Evolutionary conservation across 768 basidiomycete species (phyloP), one percentile per base, ranked within the genome.

Genomic region (Boletus edulis): DNA sequence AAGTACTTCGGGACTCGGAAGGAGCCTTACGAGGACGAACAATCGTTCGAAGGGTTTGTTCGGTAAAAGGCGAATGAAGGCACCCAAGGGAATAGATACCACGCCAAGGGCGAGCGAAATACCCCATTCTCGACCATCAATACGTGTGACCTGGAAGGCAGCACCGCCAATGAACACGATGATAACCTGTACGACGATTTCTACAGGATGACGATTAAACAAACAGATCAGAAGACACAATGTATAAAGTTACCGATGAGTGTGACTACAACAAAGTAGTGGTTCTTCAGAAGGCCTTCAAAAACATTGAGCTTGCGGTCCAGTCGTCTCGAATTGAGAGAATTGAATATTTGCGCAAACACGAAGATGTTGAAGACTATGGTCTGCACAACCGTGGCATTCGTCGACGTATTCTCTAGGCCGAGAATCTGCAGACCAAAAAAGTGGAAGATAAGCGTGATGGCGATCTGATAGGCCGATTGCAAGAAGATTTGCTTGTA

Each of bases 311-410:
- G 77, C 47, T 84, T 82, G 55, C 81, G 83, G 64, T 98, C 95
- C 44, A 98, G 76, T 37, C 93, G 79, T 50, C 97, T 80, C 62
- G 89, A 92, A 67, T 98, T 99, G 71, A 98, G 70, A 41, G 92
- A 94, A 73, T 95, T 97, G 81, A 89, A 94, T 62, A 99, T 94
- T 71, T 98, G 97, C 29, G 92, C 91, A 68, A 98, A 98, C 46
- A 98, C 96, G 65, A 98, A 99, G n/a, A 86, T 82, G 65, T 98
- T 99, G 83, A 99, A 99, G 32, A 98, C 92, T 17, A 98, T 76
- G 0, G 96, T 94, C 64, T 87, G 84, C 22, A 95, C 78, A 37
- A 85, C 70, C 6, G 72, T 61, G 20, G 81, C 66, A 37, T 75
- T 71, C 5, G 55, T 54, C 3, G 62, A 46, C 3, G 66, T 62